Conservation (phyloP, 1,284 basidiomycete genomes). For the Macrocystidia cucumis region DNA sequence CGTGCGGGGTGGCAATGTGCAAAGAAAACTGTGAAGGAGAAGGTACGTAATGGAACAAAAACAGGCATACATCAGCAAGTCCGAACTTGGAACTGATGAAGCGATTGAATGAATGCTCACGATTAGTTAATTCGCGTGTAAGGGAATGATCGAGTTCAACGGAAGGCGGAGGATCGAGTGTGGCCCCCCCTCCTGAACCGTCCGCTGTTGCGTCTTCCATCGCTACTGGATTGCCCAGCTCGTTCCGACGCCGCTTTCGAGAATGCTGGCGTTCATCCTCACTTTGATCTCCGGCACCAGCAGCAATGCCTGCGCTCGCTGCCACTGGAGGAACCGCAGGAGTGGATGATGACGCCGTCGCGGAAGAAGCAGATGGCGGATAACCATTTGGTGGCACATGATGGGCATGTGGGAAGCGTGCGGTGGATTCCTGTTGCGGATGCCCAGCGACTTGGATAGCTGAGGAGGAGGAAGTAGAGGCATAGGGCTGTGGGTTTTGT, state of each 20-base stretch:
- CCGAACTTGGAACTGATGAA: no score
- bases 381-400: slow-evolving; percentile 10
- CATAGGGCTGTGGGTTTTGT: slow-evolving; percentile 10
- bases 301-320: no score
- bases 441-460: slow-evolving; percentile 13
- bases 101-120: slow-evolving; percentile 32
- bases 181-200: slow-evolving; percentile 20
- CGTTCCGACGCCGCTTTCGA: slow-evolving; percentile 30
- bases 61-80: no score
- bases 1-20: slow-evolving; percentile 71
- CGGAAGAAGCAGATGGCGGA: slow-evolving; percentile 2
- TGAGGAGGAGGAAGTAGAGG: slow-evolving; percentile 18
- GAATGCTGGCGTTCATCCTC: slow-evolving; percentile 21
- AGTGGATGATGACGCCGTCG: slow-evolving; percentile 11
- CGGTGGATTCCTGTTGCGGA: slow-evolving; percentile 10
- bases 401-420: slow-evolving; percentile 16
- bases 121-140: slow-evolving; percentile 66
- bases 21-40: slow-evolving; percentile 63
- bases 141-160: slow-evolving; percentile 52
- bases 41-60: slow-evolving; percentile 10
- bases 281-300: slow-evolving; percentile 14
- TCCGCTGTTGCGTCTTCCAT: slow-evolving; percentile 32
- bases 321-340: no score
- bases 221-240: slow-evolving; percentile 23
- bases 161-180: slow-evolving; percentile 27